These are phyloP conservation scores for Cyphellophora attinorum DNA, from an alignment of 2,329 filamentous ascomycete genomes.

Conservation along the genomic window DNA sequence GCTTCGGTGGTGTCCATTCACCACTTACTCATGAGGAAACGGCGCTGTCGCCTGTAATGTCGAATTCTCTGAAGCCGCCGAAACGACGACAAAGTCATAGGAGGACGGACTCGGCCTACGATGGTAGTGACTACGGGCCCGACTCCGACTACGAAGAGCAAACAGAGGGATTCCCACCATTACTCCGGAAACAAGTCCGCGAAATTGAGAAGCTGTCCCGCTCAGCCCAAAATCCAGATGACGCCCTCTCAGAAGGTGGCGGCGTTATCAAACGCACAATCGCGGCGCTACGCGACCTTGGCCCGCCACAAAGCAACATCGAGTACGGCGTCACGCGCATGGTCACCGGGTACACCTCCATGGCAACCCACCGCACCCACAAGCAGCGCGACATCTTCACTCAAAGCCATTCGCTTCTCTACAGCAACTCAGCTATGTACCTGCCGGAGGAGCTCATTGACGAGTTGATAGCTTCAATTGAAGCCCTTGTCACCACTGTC, in stretches of 20 bases:
- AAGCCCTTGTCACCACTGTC: constrained; percentile 41
- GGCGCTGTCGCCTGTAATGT: constrained; percentile 3
- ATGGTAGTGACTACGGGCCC: constrained; percentile 49
- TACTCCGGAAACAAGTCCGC: constrained; percentile 46
- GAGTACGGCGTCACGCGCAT: constrained; percentile 48
- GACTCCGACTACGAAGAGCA: constrained; percentile 45
- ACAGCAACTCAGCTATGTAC: constrained; percentile 28
- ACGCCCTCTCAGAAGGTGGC: constrained; percentile 39
- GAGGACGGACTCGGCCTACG: constrained; percentile 39
- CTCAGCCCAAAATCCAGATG: constrained; percentile 22
- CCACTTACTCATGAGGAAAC: constrained; percentile 17
- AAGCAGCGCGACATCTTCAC: constrained; percentile 52
- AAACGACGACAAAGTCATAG: constrained; percentile 22
- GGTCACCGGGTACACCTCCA: constrained; percentile 48
- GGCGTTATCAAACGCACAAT: constrained; percentile 44
- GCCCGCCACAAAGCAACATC: constrained; percentile 42
- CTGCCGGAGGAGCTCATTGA: constrained; percentile 46
- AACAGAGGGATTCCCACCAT: constrained; percentile 40
- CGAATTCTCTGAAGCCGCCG: constrained; percentile 20
- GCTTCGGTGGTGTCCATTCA: constrained; percentile 11
- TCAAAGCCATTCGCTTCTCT: constrained; percentile 47
- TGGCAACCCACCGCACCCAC: constrained; percentile 50
- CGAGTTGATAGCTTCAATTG: constrained; percentile 46
- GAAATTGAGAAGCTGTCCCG: constrained; percentile 46
- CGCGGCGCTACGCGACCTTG: constrained; percentile 42